Evolutionary conservation across 2,329 filamentous ascomycete genomes (phyloP), one percentile per base, ranked within the genome.

Genomic region (Amauroascus niger): DNA sequence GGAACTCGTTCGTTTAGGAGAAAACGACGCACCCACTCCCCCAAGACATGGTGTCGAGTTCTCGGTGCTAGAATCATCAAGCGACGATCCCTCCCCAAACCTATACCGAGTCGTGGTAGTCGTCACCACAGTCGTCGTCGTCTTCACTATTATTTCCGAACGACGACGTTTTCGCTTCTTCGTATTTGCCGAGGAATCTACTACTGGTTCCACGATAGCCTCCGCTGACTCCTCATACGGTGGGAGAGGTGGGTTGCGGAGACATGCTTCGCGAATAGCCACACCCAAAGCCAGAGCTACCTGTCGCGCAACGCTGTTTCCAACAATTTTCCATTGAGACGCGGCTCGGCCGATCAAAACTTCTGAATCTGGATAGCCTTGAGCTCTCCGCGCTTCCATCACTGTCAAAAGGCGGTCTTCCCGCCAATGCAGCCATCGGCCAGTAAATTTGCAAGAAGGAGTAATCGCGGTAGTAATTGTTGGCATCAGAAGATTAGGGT

Each of bases 281-380:
- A 86, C 62, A 0, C 87, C 87, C 1, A 89, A 65, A 0, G 81
- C 80, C 16, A 88, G 67, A 0, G 86, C 79, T 1, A 87, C 78
- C 22, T 80, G 78, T 7, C 86, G 73, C 2, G 86, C 80, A 0
- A 94, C 87, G 26, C 83, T 87, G 65, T 94, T 94, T 0, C 88
- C 88, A 0, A 90, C 74, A 18, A 87, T 79, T 52, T 76, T 78
- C 70, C 79, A 82, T 62, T 87, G 83, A 1, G 81, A 70, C 0
- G 35, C 8, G 0, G 76, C 65, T 0, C 52, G 62, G 0, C 87
- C 87, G 0, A 90, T 66, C 0, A 94, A 65, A 0, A 90, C 76
- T 54, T 91, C 87, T 5, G 81, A 59, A 53, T 91, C 85, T 0
- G 75, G 80, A 39, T 86, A 81, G 0, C 85, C 84, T 64, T 93